phyloP scores from a whole-genome alignment of 129 eudicot genomes.

The Helianthus tuberosus region DNA sequence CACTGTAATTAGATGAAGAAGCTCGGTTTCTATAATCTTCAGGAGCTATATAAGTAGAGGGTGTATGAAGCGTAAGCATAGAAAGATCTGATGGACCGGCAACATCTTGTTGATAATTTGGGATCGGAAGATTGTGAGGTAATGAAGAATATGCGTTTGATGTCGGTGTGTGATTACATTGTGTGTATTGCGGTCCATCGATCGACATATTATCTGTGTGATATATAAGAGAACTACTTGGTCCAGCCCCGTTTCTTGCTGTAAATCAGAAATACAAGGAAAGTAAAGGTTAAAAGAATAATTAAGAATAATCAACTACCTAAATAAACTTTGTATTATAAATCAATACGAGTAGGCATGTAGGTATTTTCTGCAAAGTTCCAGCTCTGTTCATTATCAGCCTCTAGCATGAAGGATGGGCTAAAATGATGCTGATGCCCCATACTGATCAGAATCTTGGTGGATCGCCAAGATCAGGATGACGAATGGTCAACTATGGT shows the following conservation, averaged over 20 bases:
- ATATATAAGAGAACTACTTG: constrained; percentile 42
- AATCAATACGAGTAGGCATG: constrained; percentile 48
- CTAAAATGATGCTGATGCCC: constrained; percentile 62
- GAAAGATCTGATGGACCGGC: constrained; percentile 56
- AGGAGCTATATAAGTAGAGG: constrained; percentile 39
- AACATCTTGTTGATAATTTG: constrained; percentile 51
- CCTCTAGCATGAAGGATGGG: constrained; percentile 50
- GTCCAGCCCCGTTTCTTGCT: constrained; percentile 52
- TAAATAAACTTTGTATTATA: constrained; percentile 2
- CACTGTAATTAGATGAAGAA: constrained; percentile 58
- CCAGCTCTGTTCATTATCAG: constrained; percentile 63
- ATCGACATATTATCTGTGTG: constrained; percentile 47
- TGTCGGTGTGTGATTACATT: constrained; percentile 50
- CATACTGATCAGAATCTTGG: constrained; percentile 38
- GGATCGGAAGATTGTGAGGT: constrained; percentile 42
- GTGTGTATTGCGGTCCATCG: constrained; percentile 48
- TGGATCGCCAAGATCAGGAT: constrained; percentile 12
- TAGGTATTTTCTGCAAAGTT: constrained; percentile 52
- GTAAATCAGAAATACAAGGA: constrained; percentile 18
- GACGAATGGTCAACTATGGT: constrained; percentile 8
- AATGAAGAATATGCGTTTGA: constrained; percentile 45
- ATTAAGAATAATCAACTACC: not conserved
- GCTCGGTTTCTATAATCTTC: constrained; percentile 57
- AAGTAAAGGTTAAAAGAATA: not conserved
- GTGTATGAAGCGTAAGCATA: constrained; percentile 51